Evolutionary conservation across 2,329 filamentous ascomycete genomes (phyloP).

Genomic region (Ophiostoma triangulosporum): DNA sequence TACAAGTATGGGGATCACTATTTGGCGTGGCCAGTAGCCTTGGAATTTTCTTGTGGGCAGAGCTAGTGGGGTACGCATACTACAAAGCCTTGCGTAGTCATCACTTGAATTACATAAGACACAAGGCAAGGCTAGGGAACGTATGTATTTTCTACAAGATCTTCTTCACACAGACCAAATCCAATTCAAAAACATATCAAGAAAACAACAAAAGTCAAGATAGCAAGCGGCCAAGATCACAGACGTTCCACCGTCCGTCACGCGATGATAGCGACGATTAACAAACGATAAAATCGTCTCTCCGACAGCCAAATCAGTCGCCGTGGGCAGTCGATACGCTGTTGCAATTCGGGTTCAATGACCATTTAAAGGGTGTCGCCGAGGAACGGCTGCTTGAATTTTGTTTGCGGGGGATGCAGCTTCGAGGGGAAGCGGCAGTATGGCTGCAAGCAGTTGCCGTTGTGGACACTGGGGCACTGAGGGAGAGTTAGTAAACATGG

Average conservation of each 20-base stretch:
- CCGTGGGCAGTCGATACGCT: too few species aligned
- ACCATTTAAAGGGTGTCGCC: not conserved
- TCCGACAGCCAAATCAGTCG: too few species aligned
- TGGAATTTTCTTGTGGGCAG: slow-evolving; percentile 7
- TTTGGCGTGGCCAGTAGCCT: not conserved
- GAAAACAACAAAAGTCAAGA: not conserved
- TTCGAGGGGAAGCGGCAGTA: slow-evolving; percentile 41
- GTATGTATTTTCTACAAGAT: too few species aligned
- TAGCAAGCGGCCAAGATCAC: too few species aligned
- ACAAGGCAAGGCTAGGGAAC: not conserved
- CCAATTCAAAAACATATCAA: not conserved
- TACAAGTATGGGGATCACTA: not conserved
- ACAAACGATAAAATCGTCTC: too few species aligned
- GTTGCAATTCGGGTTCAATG: not conserved
- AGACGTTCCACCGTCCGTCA: too few species aligned
- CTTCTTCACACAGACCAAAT: too few species aligned
- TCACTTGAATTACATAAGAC: not conserved
- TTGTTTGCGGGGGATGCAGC: slow-evolving; percentile 44
- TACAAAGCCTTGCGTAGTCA: slow-evolving; percentile 1
- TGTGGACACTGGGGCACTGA: slow-evolving; percentile 39
- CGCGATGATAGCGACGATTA: too few species aligned
- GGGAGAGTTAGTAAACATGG: not conserved
- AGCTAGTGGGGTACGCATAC: slow-evolving; percentile 5
- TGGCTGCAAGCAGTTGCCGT: slow-evolving; percentile 38
- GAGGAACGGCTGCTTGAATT: slow-evolving; percentile 22